Evolutionary conservation across 179 eudicot species (phyloP), one percentile per base, ranked within the genome.

Genomic region (Spergularia azorica): DNA sequence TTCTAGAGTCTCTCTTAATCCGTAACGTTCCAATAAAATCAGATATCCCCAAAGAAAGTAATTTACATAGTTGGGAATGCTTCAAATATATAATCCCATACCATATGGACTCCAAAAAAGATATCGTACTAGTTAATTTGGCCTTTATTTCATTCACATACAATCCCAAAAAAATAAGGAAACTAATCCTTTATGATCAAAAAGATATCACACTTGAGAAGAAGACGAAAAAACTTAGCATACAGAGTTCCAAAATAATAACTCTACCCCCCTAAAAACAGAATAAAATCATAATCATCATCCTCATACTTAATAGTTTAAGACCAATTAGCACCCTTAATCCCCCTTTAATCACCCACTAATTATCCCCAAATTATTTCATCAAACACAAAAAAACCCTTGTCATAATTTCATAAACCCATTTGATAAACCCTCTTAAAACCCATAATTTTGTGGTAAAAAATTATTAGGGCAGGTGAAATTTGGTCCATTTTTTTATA

Each of bases 121-220:
- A 18, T 16, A 36, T 26, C 0, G 39, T 36, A 36, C 39, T 48
- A 57, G 17, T 71, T 55, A 71, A 71, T 15, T 7, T 36, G 50
- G 74, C 63, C 74, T 55, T 71, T 32, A 71, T 55, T 55, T 32
- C 46, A 6, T 70, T 70, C 74, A 18, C 52, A 58, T 59, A 57
- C 75, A 59, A 72, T 72, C 64, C 75, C 65, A 39, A 38, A 72
- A 10, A n/a, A 72, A 57, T 72, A 57, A 72, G 75, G 75, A 72
- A 72, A 57, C 65, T 72, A 57, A 72, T 72, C 74, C 63, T 71
- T 9, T 62, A 71, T 38, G 54, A 71, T 71, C 74, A 71, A 9
- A 17, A 71, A 71, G 48, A 55, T 21, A 71, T 71, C 74, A 71
- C 48, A 71, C 41, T 71, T 72, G 18, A 72, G 32, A 72, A 16